Base-by-base conservation (phyloP, 208 protist genomes). In the Trypanosoma cruzi region DNA sequence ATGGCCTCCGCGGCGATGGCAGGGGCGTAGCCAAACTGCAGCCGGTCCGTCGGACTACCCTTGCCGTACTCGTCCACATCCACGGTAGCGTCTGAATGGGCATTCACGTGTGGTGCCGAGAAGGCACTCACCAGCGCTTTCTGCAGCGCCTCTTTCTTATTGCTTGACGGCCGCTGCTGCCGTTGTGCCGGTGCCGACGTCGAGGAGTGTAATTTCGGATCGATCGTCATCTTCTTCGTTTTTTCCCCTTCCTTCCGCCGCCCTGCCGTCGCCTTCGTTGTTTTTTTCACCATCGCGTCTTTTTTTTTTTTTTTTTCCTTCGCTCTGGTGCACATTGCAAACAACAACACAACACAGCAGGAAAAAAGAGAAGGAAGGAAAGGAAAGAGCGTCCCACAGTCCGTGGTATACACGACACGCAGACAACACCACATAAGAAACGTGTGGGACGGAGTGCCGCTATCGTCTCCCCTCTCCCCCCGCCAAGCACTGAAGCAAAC, bases 1-100 rank as follows among this genome's bases (percentile, higher is more conserved):
- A 93, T 75, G 5, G 90, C 90, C 80, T 96, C 90, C 24, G 83
- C 90, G 4, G 76, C 53, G 34, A 83, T 73, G 8, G 88, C 56
- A 14, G 90, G 90, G 13, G 84, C 72, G 71, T 96, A 96, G 58
- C 90, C 90, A 53, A 96, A 96, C 75, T 96, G 90, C 40, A 96
- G 75, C 8, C 90, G 79, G 66, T 96, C 90, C 32, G 90, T 93
- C 10, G 90, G 81, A 13, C 64, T 68, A 29, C 88, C 87, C 50
- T 82, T 93, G 28, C 90, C 90, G 80, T 96, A 96, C 24, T 56
- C 64, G 58, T 96, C 90, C 5, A 87, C 52, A 65, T 57, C 53
- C 53, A 18, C 42, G 22, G 53, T 26, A 6, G 28, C 57, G 34
- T 40, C 40, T 52, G 44, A 61, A 4, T 58, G 36, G 7, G 36